A percentile compares a stretch with the other conserved stretches of the same genome.
Conservation (phyloP, 140 eudicot species). For the Flaveria floridana region DNA sequence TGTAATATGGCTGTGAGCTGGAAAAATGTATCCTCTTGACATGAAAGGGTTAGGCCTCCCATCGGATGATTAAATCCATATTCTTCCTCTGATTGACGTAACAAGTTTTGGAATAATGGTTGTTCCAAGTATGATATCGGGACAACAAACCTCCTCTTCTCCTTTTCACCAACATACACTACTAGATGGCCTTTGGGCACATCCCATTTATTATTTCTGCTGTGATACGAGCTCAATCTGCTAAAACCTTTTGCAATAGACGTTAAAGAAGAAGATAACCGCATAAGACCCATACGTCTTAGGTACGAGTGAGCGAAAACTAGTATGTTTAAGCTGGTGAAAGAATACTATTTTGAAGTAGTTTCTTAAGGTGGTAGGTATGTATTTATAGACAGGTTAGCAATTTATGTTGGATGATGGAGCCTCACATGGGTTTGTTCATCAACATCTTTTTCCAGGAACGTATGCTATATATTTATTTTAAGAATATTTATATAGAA, state of each 20-base stretch:
- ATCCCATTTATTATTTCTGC: background rate
- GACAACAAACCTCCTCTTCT: conserved; percentile 23
- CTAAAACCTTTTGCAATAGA: conserved; percentile 24
- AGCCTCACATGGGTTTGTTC: background rate
- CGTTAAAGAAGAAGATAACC: background rate
- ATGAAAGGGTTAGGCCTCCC: conserved; percentile 27
- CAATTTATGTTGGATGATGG: background rate
- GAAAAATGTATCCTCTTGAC: conserved; percentile 27
- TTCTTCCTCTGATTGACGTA: conserved; percentile 24
- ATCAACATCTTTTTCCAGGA: conserved; percentile 11
- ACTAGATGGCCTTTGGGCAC: conserved; percentile 30
- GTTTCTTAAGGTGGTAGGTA: background rate
- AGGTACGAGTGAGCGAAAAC: background rate
- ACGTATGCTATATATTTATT: background rate
- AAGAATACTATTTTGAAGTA: background rate
- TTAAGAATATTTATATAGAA: background rate
- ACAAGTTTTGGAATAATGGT: conserved; percentile 25
- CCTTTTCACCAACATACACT: conserved; percentile 27
- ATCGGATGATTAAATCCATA: conserved; percentile 23
- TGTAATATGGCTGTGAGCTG: conserved; percentile 23
- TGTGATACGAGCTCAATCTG: conserved; percentile 15
- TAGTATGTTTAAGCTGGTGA: background rate
- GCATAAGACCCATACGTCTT: conserved; percentile 15
- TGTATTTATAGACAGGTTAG: background rate
- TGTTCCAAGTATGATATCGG: conserved; percentile 30